Evolutionary conservation across 306 rosid genomes (phyloP).

Genomic region (Prunus fruticosa): DNA sequence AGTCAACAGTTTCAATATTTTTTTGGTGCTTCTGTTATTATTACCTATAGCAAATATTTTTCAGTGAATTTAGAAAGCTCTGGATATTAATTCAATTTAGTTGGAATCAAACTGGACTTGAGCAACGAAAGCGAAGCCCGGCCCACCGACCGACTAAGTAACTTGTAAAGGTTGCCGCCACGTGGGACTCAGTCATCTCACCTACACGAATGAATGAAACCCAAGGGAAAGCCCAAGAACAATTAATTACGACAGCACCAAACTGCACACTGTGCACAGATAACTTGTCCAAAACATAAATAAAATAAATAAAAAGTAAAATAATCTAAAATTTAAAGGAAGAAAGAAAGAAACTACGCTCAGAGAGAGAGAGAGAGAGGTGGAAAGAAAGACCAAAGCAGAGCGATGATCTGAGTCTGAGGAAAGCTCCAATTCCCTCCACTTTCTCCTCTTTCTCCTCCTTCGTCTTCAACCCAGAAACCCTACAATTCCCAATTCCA

Average conservation of each 20-base stretch:
- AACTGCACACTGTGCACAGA: too few species aligned
- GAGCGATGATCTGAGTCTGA: conserved; percentile 23
- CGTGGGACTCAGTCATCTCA: background rate
- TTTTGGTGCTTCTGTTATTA: too few species aligned
- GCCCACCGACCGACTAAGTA: background rate
- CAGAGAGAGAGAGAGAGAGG: background rate
- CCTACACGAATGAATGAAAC: background rate
- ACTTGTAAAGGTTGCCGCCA: background rate
- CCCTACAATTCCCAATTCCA: conserved; percentile 15
- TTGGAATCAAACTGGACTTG: too few species aligned
- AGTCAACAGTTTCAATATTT: too few species aligned
- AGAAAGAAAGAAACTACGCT: background rate
- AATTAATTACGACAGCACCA: background rate
- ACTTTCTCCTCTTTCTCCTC: conserved; percentile 1
- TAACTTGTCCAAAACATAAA: background rate
- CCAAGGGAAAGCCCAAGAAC: background rate
- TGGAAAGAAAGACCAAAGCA: background rate
- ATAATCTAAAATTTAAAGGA: background rate
- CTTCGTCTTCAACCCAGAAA: background rate
- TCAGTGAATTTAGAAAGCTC: too few species aligned
- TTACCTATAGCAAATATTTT: too few species aligned
- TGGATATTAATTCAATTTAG: too few species aligned
- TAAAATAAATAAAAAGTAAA: background rate
- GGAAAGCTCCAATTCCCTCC: conserved; percentile 3
- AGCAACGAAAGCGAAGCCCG: too few species aligned